Percentiles rank a stretch among this genome's conserved stretches.
phyloP scores from a whole-genome alignment of 768 basidiomycete species.

The Hysterangium stoloniferum region DNA sequence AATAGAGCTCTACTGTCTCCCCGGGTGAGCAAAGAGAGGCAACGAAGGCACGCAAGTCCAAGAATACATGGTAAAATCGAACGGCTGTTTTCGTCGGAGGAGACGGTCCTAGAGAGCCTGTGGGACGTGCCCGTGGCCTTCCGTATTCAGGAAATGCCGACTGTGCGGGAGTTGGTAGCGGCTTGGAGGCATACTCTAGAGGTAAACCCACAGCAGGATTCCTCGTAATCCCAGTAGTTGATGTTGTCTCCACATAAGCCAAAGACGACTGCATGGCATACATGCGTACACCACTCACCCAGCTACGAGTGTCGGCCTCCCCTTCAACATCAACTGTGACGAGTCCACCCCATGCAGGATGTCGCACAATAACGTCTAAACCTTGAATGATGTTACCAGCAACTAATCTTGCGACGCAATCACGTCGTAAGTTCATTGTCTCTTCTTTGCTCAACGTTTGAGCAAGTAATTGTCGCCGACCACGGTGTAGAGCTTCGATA shows the following conservation, averaged over 20 bases:
- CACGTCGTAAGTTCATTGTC: conserved; percentile 68
- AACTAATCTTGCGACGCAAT: conserved; percentile 83
- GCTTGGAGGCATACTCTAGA: conserved; percentile 40
- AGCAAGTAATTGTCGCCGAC: conserved; percentile 83
- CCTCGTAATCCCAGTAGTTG: conserved; percentile 31
- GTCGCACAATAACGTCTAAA: conserved; percentile 92
- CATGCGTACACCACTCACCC: conserved; percentile 87
- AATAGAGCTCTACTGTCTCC: conserved; percentile 88
- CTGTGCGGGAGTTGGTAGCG: conserved; percentile 54
- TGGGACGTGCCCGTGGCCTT: conserved; percentile 26
- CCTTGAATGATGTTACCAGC: conserved; percentile 88
- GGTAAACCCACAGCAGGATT: conserved; percentile 30
- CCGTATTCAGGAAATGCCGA: conserved; percentile 64
- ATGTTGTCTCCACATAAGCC: conserved; percentile 61
- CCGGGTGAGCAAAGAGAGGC: conserved; percentile 86
- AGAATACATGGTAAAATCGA: conserved; percentile 83
- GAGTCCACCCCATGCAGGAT: conserved; percentile 84
- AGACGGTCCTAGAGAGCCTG: conserved; percentile 27
- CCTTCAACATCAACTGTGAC: conserved; percentile 88
- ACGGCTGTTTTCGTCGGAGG: conserved; percentile 34
- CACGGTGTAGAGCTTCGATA: conserved; percentile 85
- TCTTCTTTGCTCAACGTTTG: conserved; percentile 86
- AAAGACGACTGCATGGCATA: conserved; percentile 81
- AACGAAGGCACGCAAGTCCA: conserved; percentile 88
- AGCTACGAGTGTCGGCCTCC: conserved; percentile 70